phyloP scores from a whole-genome alignment of 441 rosid species.

The Adansonia rubrostipa region DNA sequence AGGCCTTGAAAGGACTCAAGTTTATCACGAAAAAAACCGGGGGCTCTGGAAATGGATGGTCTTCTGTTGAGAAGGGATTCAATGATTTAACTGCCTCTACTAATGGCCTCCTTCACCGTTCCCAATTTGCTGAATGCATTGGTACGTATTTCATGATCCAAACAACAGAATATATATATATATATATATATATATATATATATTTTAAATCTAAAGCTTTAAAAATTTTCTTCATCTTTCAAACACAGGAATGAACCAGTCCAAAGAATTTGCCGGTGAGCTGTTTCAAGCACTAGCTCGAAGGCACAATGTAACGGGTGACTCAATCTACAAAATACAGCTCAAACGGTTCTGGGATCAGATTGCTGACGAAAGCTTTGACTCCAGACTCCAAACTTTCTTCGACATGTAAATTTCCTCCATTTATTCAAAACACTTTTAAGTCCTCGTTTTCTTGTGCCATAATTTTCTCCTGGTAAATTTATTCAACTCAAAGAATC shows the following conservation, averaged over 20 bases:
- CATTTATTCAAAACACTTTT: constrained; percentile 12
- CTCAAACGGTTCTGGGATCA: constrained; percentile 84
- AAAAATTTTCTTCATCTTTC: not conserved
- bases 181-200: too few relatives aligned
- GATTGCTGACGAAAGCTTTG: constrained; percentile 83
- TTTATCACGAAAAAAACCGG: constrained; percentile 75
- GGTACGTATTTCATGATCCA: constrained; percentile 43
- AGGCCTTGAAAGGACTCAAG: constrained; percentile 84
- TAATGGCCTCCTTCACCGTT: constrained; percentile 60
- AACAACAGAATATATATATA: too few relatives aligned
- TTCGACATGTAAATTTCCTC: constrained; percentile 69
- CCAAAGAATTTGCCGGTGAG: constrained; percentile 81
- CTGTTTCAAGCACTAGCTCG: constrained; percentile 73
- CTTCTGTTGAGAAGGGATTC: constrained; percentile 71
- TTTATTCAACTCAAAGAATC: not conserved
- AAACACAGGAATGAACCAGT: constrained; percentile 77
- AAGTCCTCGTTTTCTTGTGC: not conserved
- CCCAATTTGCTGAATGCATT: constrained; percentile 82
- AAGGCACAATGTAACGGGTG: constrained; percentile 59
- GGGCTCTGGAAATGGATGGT: constrained; percentile 62
- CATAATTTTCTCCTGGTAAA: not conserved
- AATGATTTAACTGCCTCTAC: constrained; percentile 64
- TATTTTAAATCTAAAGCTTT: not conserved
- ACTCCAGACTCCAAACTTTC: constrained; percentile 89
- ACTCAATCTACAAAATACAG: constrained; percentile 64